phyloP scores from a whole-genome alignment of 1,284 basidiomycete species.

The Cryptococcus sp. region DNA sequence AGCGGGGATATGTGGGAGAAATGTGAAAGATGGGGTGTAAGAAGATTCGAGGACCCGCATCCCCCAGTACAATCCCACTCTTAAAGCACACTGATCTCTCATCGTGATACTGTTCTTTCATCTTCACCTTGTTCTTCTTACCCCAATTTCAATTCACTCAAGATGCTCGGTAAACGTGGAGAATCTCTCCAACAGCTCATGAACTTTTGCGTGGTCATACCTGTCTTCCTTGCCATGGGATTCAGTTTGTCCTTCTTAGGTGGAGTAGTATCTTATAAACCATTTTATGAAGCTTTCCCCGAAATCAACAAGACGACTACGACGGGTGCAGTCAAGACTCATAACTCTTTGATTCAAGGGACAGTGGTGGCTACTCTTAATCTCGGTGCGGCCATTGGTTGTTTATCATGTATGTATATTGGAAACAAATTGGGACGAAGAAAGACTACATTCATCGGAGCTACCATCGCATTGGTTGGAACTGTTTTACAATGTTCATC shows the following conservation, averaged over 20 bases:
- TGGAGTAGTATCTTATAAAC: constrained; percentile 17
- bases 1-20: too few species aligned
- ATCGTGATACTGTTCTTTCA: too few species aligned
- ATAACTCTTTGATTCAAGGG: constrained; percentile 36
- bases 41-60: too few species aligned
- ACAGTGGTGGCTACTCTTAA: constrained; percentile 36
- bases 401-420: constrained; percentile 36
- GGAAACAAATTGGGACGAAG: constrained; percentile 43
- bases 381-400: constrained; percentile 41
- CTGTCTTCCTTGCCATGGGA: constrained; percentile 28
- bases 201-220: constrained; percentile 25
- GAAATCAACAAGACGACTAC: constrained; percentile 22
- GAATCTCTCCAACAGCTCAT: constrained; percentile 12
- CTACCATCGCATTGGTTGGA: constrained; percentile 39
- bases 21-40: too few species aligned
- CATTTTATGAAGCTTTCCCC: constrained; percentile 22
- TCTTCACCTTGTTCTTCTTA: too few species aligned
- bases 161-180: neutral
- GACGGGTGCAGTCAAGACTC: constrained; percentile 15
- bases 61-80: too few species aligned
- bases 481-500: constrained; percentile 42
- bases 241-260: constrained; percentile 25
- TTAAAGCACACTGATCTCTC: too few species aligned
- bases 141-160: too few species aligned
- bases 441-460: constrained; percentile 26